Conservation (phyloP, 192 early-diverging fungal genomes). For the Coemansia sp. region DNA sequence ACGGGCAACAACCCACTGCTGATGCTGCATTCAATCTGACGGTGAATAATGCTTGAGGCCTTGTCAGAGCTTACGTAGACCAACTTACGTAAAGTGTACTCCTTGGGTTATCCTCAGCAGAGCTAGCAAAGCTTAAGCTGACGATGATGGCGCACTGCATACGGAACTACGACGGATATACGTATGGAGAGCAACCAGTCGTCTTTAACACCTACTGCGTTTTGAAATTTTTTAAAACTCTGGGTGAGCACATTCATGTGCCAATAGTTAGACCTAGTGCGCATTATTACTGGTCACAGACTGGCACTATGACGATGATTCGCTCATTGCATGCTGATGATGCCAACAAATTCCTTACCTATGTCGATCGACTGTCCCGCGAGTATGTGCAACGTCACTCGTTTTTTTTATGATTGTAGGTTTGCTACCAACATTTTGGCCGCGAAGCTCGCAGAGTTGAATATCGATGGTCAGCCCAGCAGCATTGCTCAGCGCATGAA, state of each 20-base stretch:
- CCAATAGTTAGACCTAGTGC: no score
- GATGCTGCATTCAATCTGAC: background rate
- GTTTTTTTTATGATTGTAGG: background rate
- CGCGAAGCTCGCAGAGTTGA: background rate
- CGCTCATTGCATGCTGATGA: background rate
- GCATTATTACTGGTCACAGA: background rate
- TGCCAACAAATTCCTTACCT: background rate
- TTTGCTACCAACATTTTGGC: background rate
- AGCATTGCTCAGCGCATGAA: background rate
- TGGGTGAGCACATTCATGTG: no score
- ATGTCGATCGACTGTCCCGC: background rate
- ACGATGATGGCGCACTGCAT: no score
- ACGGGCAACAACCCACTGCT: background rate
- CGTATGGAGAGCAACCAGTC: no score
- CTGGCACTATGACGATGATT: background rate
- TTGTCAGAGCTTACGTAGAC: background rate
- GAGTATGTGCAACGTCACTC: background rate
- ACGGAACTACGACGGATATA: no score
- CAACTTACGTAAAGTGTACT: background rate
- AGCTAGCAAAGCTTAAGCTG: background rate
- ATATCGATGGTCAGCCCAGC: background rate
- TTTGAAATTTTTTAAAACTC: background rate
- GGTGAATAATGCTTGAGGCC: background rate
- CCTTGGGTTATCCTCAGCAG: background rate
- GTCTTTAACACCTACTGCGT: no score